Conservation (phyloP, 441 rosid species). For the Populus trichocarpa region DNA sequence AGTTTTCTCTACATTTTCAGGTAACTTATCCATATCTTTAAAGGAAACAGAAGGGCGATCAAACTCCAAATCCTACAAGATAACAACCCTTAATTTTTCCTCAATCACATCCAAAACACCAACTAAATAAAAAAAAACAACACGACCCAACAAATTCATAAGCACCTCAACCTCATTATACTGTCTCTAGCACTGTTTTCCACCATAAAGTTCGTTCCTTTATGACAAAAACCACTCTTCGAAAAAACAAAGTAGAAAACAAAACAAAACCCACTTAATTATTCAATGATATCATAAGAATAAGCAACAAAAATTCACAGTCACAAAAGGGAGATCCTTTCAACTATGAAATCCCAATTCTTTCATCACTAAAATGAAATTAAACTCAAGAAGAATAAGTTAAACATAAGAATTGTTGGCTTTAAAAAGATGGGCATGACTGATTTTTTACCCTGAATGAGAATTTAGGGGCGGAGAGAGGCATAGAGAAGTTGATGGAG, state of each 20-base stretch:
- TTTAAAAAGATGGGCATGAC: not conserved
- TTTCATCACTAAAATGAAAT: not conserved
- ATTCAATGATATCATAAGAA: not conserved
- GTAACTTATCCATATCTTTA: not conserved
- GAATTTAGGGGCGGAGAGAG: slow-evolving; percentile 14
- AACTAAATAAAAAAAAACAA: not conserved
- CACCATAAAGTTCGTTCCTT: not conserved
- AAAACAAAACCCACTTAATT: not conserved
- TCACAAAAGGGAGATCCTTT: not conserved
- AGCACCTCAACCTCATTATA: not conserved
- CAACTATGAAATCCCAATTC: not conserved
- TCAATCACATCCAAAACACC: not conserved
- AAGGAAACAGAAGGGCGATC: not conserved
- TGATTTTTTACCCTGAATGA: slow-evolving; percentile 22
- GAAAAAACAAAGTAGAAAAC: not conserved
- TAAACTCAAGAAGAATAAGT: not conserved
- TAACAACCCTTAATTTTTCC: not conserved
- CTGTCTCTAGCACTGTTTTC: not conserved
- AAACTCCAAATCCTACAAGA: not conserved
- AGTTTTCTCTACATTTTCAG: not conserved
- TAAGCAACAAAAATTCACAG: not conserved
- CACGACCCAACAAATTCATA: not conserved
- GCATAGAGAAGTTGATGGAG: slow-evolving; percentile 20
- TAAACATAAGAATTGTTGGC: not conserved
- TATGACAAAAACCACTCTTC: not conserved